These are phyloP conservation scores for Aspergillus sp. DNA, from an alignment of 2,329 filamentous ascomycete genomes.

Conservation along the genomic window DNA sequence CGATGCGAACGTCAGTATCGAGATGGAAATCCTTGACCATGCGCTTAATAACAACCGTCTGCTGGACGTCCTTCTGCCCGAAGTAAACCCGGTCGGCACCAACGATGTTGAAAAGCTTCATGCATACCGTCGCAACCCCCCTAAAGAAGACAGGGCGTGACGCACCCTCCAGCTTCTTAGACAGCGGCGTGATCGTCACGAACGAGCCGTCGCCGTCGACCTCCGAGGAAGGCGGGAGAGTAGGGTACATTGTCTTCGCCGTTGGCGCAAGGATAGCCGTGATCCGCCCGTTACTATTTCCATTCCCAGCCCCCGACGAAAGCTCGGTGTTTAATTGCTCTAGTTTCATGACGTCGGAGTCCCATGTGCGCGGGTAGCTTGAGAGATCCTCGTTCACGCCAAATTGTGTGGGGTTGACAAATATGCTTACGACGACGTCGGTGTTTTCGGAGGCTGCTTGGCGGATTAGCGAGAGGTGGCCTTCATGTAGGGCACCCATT, in stretches of 20 bases:
- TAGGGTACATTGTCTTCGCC: slow-evolving; percentile 84
- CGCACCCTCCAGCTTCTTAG: slow-evolving; percentile 76
- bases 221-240: slow-evolving; percentile 69
- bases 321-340: slow-evolving; percentile 69
- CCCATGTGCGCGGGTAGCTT: slow-evolving; percentile 90
- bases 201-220: slow-evolving; percentile 80
- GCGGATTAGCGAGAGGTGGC: slow-evolving; percentile 83
- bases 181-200: slow-evolving; percentile 84
- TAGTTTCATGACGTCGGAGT: slow-evolving; percentile 68
- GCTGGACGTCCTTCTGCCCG: slow-evolving; percentile 96
- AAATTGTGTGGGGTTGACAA: slow-evolving; percentile 96
- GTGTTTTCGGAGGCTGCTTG: slow-evolving; percentile 81
- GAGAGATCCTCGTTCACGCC: slow-evolving; percentile 82
- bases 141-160: slow-evolving; percentile 93
- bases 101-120: slow-evolving; percentile 86
- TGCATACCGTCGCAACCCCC: slow-evolving; percentile 93
- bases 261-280: slow-evolving; percentile 83
- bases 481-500: slow-evolving; percentile 95
- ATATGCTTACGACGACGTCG: slow-evolving; percentile 86
- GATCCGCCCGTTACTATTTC: slow-evolving; percentile 54
- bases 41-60: slow-evolving; percentile 83
- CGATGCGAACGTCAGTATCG: slow-evolving; percentile 70
- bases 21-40: slow-evolving; percentile 88
- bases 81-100: slow-evolving; percentile 81
- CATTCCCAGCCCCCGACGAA: slow-evolving; percentile 51